Base-by-base conservation (phyloP, 1,139 yeast species). In the Scheffersomyces stambukii region DNA sequence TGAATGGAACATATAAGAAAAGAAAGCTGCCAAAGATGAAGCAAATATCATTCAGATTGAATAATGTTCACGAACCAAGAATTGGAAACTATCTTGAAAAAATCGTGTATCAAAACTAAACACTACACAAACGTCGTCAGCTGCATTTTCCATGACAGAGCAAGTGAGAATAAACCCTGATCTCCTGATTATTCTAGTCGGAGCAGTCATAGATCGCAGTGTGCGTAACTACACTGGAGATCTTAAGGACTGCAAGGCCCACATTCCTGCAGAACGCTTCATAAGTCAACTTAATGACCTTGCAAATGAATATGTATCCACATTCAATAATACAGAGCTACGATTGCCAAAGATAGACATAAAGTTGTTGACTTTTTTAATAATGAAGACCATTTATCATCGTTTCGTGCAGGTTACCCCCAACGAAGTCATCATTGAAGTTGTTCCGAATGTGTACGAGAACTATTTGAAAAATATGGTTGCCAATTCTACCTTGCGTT, bases 161-260 rank as follows among this genome's bases (percentile, higher is more conserved):
- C 42, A 38, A 21, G 39, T 39, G 3, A 38, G 35, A 22, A 35
- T 38, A 23, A 39, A 40, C 18, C 43, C 43, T 2, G 43, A 40
- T 17, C 29, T 40, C 11, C 43, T 40, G 43, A 40, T 40, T 6
- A 36, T 60, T 16, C 45, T 60, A 9, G 45, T 60, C 5, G 60
- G 60, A 9, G 47, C 67, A 6, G 45, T 60, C 6, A 45, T 61
- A 33, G 57, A 60, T 38, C 41, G 38, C 20, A 29, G 46, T 4
- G 41, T 58, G 22, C 43, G 46, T 26, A 35, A 39, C 16, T 40
- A 41, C 24, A 37, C 41, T 11, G 38, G 37, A 3, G 37, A 37
- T 12, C 28, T 30, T 13, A 26, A 33, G 10, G 46, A 43, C 12
- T 29, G 36, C 24, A 40, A 37, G 27, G 42, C 47, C 1, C 32